These are phyloP conservation scores for Radiomyces spectabilis DNA, from an alignment of 192 early-diverging fungal genomes.

Conservation along the genomic window DNA sequence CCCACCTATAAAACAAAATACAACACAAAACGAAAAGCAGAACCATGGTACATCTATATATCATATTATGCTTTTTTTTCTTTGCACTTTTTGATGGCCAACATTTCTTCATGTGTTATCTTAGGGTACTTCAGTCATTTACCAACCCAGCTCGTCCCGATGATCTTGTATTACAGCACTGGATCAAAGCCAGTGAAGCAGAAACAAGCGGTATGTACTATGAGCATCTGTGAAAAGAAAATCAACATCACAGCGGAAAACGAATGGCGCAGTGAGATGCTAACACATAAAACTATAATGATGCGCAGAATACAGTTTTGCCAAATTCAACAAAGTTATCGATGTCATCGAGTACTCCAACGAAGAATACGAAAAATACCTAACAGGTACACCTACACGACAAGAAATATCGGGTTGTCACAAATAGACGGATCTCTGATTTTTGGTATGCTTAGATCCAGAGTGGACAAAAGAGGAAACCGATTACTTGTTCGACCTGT, in stretches of 20 bases:
- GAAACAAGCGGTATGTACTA: conserved; percentile 5
- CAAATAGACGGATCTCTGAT: background rate
- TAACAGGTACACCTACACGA: conserved; percentile 34
- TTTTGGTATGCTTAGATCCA: conserved; percentile 30
- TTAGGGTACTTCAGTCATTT: conserved; percentile 60
- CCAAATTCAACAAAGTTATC: conserved; percentile 69
- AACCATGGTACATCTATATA: conserved; percentile 64
- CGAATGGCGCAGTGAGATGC: too few species aligned
- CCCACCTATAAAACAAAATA: conserved; percentile 67
- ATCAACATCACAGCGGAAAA: too few species aligned
- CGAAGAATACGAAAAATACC: conserved; percentile 77
- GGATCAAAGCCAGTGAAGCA: conserved; percentile 64
- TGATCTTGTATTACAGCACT: conserved; percentile 62
- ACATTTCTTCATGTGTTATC: too few species aligned
- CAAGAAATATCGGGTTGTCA: background rate
- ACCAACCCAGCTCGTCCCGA: conserved; percentile 70
- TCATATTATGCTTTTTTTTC: too few species aligned
- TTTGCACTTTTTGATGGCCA: background rate
- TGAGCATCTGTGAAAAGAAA: too few species aligned
- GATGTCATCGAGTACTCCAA: conserved; percentile 66
- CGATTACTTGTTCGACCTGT: conserved; percentile 71
- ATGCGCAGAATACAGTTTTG: conserved; percentile 59
- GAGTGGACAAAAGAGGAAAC: conserved; percentile 86
- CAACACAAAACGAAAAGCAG: conserved; percentile 55
- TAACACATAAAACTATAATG: too few species aligned